phyloP scores from a whole-genome alignment of 2,329 filamentous ascomycete genomes.

The Lachnellula suecica region DNA sequence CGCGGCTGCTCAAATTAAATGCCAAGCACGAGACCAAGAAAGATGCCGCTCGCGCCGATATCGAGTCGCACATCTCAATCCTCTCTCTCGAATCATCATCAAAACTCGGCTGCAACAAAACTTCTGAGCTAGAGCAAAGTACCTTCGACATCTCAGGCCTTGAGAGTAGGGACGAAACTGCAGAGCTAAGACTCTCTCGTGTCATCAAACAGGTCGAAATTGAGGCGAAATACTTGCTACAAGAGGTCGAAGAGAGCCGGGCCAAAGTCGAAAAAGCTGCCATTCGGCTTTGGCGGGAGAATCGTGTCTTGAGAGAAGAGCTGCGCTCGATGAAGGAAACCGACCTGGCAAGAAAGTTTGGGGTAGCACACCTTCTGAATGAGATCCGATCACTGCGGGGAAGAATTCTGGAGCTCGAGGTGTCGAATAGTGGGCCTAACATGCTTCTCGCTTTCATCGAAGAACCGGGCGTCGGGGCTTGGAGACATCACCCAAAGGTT shows the following conservation, averaged over 20 bases:
- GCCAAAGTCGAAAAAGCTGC: not conserved
- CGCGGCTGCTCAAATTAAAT: not conserved
- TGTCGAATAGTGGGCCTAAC: not conserved
- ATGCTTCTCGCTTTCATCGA: not conserved
- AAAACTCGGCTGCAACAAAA: too few species aligned
- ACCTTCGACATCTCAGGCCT: not conserved
- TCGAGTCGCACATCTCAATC: not conserved
- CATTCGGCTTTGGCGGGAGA: not conserved
- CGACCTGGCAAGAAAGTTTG: not conserved
- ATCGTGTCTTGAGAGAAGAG: not conserved
- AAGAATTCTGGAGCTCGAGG: not conserved
- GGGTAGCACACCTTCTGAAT: not conserved
- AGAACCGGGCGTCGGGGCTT: not conserved
- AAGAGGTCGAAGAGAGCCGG: not conserved
- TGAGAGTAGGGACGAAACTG: not conserved
- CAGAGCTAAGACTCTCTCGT: not conserved
- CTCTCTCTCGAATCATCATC: too few species aligned
- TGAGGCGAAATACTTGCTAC: not conserved
- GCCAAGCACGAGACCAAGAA: not conserved
- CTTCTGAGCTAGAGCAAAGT: too few species aligned
- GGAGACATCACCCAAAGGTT: not conserved
- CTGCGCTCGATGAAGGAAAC: not conserved
- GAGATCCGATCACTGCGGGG: not conserved
- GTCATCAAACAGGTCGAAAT: not conserved
- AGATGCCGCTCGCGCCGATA: not conserved